These are phyloP conservation scores for Camelina sativa DNA, from an alignment of 345 rosid species.

Conservation along the genomic window DNA sequence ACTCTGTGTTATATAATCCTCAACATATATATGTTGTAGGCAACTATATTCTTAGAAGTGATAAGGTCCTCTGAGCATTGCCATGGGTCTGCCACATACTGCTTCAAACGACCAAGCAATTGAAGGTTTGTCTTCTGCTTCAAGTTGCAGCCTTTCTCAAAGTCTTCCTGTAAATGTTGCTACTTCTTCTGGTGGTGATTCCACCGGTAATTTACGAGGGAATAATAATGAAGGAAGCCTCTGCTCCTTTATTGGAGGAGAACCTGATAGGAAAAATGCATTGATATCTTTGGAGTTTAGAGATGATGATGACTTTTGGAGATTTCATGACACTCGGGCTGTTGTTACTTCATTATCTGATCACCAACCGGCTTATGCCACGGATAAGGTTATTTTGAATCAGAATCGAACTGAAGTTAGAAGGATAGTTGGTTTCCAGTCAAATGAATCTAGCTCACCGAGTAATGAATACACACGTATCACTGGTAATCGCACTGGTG, in stretches of 20 bases:
- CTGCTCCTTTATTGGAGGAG: constrained; percentile 47
- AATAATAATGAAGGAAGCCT: constrained; percentile 37
- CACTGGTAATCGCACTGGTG: constrained; percentile 47
- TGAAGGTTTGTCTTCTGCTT: constrained; percentile 51
- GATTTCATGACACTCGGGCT: constrained; percentile 34
- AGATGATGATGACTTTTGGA: constrained; percentile 51
- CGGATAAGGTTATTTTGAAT: constrained; percentile 45
- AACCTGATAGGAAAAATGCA: constrained; percentile 52
- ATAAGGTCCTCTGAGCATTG: constrained; percentile 31
- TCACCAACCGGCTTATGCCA: constrained; percentile 47
- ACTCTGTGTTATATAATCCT: constrained; percentile 50
- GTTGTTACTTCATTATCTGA: constrained; percentile 48
- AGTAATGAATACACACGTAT: constrained; percentile 42
- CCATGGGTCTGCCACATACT: constrained; percentile 82
- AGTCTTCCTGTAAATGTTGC: constrained; percentile 54
- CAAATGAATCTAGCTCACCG: constrained; percentile 47
- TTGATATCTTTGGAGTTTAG: constrained; percentile 47
- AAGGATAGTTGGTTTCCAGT: constrained; percentile 76
- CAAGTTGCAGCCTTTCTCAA: constrained; percentile 52
- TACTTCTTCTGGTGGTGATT: constrained; percentile 54
- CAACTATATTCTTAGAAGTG: not conserved
- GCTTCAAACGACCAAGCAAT: constrained; percentile 51
- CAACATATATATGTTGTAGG: constrained; percentile 49
- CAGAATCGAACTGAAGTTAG: constrained; percentile 53
- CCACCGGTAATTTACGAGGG: constrained; percentile 53